Base-by-base conservation (phyloP, 345 rosid genomes). In the Carallia pectinifolia region DNA sequence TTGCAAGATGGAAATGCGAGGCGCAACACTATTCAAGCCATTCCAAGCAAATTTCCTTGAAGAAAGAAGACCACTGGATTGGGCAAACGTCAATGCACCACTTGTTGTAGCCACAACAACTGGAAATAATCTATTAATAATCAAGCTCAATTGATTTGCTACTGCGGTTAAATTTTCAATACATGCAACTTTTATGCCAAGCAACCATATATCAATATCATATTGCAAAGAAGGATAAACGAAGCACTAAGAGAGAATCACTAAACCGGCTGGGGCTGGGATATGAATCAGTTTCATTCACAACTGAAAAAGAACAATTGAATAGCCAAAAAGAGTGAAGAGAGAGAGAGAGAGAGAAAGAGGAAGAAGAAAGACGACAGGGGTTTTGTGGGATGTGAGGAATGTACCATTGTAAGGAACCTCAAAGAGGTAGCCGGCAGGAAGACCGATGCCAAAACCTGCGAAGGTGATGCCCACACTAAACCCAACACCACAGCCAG, bases 401-500 rank as follows among this genome's bases (percentile, higher is more conserved):
- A n/a, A 17, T 15, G 12, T 76, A 92, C 98, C 88, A 39, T 67
- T 84, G 75, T 78, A 83, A 75, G 97, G 97, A 70, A 81, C 39
- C 38, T 76, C 67, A 63, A 86, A 76, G 74, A 91, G 68, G 71
- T 76, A 70, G 73, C 91, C 88, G 4, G 92, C 89, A 27, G 98
- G 98, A 71, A 93, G 91, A 66, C 97, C 98, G 64, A 91, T 82
- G 74, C 98, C 97, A 64, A 93, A 4, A 79, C 98, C 98, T 69
- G 84, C 88, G 13, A 89, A 65, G 29, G 97, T 93, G 64, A 93
- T 74, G 65, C 98, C 98, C 48, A 93, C 98, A 63, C 85, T 88
- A 67, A 93, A 93, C 37, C 98, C 98, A 66, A 87, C 71, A 8
- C 98, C 98, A 10, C 97, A 90, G 64, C 97, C 98, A 37, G 98